Evolutionary conservation across 192 early-diverging fungal genomes (phyloP), one percentile per base, ranked within the genome.

Genomic region (Pilaira anomala): DNA sequence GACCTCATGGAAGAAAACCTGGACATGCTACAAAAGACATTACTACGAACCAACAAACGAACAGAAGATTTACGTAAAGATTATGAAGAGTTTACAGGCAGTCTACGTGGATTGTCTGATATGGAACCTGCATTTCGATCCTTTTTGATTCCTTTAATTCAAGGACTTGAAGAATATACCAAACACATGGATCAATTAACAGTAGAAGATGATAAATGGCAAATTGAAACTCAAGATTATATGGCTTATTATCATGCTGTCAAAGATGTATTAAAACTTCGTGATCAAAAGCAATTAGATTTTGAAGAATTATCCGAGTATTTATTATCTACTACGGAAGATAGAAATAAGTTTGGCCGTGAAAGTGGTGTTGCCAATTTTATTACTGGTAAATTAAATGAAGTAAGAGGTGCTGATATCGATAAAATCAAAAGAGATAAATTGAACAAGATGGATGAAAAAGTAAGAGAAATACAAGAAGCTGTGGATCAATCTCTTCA

Each of bases 241-340:
- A 82, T 94, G 25, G 81, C 83, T 2, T 90, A 92, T 68, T 91
- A 91, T 69, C 79, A 78, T 54, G 80, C 83, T 3, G 84, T 89
- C 8, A 91, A 92, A 73, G 88, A 83, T 63, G 84, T 91, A 22
- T 79, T 98, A 24, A 89, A 87, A 61, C 61, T 87, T 58, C 79
- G 95, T 16, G 96, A 98, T 74, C 94, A 98, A 71, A 97, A 97
- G 75, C 96, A 98, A 75, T 75, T 95, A 2, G 96, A 98, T 80
- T 87, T 85, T 71, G 95, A 98, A 74, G 96, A 93, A 52, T 76
- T 98, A 33, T 80, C 87, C 7, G 80, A 85, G 53, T 95, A 88
- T 52, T 73, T 94, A 44, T 79, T 88, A 66, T 81, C 83, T 48
- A 83, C 87, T 14, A 71, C 73, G 2, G 69, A 83, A 3, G 94